These are phyloP conservation scores for Mortierella sp. DNA, from an alignment of 371 early-diverging fungal species.

Conservation along the genomic window DNA sequence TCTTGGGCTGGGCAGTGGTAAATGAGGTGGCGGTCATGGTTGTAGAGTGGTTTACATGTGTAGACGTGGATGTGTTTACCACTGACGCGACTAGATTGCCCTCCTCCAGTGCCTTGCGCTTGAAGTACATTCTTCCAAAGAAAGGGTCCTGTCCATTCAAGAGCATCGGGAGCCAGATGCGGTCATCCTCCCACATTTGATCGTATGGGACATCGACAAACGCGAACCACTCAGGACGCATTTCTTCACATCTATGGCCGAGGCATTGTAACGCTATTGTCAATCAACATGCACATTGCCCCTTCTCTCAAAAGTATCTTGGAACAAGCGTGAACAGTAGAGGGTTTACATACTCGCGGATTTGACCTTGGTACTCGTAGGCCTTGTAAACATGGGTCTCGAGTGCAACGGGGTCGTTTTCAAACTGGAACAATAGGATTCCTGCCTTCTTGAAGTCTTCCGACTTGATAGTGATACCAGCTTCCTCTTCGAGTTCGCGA, in stretches of 20 bases:
- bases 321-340: not conserved
- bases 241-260: constrained; percentile 67
- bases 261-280: not conserved
- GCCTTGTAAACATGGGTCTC: constrained; percentile 73
- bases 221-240: constrained; percentile 74
- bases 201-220: constrained; percentile 64
- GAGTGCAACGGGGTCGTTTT: constrained; percentile 62
- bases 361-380: constrained; percentile 62
- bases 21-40: constrained; percentile 39
- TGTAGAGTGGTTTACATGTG: constrained; percentile 13
- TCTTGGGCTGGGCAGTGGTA: constrained; percentile 33
- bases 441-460: constrained; percentile 64
- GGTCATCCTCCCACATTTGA: constrained; percentile 73
- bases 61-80: not conserved
- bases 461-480: constrained; percentile 63
- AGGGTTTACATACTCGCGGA: constrained; percentile 65
- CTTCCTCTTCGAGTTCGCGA: constrained; percentile 79
- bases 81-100: not conserved
- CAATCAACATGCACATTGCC: not conserved
- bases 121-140: constrained; percentile 44
- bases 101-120: constrained; percentile 25
- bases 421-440: constrained; percentile 70
- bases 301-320: not conserved
- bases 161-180: constrained; percentile 63
- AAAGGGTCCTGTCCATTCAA: constrained; percentile 49